These are phyloP conservation scores for Carex myosuroides DNA, from an alignment of 176 grass and related monocot genomes.

Conservation along the genomic window DNA sequence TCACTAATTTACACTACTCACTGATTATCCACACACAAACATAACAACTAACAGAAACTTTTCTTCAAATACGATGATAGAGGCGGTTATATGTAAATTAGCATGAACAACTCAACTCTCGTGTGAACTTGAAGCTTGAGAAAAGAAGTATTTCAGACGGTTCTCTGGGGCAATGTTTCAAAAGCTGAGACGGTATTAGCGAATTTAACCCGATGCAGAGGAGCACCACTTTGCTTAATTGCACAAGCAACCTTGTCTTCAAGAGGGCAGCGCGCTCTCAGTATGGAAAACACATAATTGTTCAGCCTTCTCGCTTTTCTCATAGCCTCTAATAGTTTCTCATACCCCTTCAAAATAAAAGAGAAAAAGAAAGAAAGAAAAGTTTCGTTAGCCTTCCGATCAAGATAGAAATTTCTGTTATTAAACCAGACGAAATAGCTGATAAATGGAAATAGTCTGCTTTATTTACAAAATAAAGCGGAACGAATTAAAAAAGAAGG, in stretches of 20 bases:
- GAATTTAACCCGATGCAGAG: conserved; percentile 88
- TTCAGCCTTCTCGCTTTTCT: conserved; percentile 95
- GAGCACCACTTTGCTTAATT: conserved; percentile 94
- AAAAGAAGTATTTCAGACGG: conserved; percentile 22
- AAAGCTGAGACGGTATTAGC: conserved; percentile 82
- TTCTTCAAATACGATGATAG: background rate
- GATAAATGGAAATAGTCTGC: background rate
- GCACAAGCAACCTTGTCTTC: conserved; percentile 93
- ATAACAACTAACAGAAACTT: background rate
- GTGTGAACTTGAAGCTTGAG: background rate
- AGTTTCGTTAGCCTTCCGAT: background rate
- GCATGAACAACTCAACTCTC: background rate
- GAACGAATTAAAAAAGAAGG: background rate
- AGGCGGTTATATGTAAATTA: background rate
- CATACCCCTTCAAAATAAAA: conserved; percentile 51
- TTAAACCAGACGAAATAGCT: background rate
- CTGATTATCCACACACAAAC: background rate
- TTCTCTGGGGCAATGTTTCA: conserved; percentile 88
- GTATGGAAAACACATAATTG: conserved; percentile 88
- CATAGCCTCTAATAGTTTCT: conserved; percentile 85
- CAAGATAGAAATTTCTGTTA: background rate
- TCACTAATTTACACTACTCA: background rate
- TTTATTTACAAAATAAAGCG: background rate
- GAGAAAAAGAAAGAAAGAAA: background rate
- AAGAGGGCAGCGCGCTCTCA: conserved; percentile 86